These are phyloP conservation scores for Colletotrichum sp. DNA, from an alignment of 2,329 filamentous ascomycete genomes.

Conservation along the genomic window DNA sequence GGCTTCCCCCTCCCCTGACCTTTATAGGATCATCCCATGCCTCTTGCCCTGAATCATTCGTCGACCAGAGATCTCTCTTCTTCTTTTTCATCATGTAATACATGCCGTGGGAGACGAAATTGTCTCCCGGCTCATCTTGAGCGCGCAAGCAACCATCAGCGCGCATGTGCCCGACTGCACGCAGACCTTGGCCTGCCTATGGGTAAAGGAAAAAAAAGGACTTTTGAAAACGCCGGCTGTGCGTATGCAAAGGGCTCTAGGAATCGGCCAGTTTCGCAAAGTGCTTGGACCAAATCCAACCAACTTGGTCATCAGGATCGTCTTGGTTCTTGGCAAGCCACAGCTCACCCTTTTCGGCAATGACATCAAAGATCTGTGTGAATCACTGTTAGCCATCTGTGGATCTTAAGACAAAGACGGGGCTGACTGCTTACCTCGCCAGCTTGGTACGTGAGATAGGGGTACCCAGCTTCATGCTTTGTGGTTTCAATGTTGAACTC, in stretches of 20 bases:
- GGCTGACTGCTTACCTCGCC: slow-evolving; percentile 70
- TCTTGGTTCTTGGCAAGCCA: slow-evolving; percentile 99
- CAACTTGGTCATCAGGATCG: slow-evolving; percentile 77
- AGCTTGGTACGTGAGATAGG: slow-evolving; percentile 93
- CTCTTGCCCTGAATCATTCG: background rate
- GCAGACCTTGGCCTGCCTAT: background rate
- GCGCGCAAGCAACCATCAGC: background rate
- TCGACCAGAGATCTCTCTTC: background rate
- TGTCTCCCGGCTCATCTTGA: background rate
- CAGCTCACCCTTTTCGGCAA: slow-evolving; percentile 95
- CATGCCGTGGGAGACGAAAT: background rate
- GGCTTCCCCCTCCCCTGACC: background rate
- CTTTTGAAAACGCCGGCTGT: slow-evolving; percentile 11
- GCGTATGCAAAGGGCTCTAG: slow-evolving; percentile 25
- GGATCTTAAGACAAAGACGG: background rate
- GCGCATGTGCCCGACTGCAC: slow-evolving; percentile 14
- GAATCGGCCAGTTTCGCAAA: slow-evolving; percentile 74
- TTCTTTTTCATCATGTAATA: background rate
- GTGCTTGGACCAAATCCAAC: slow-evolving; percentile 99
- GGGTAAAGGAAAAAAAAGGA: background rate
- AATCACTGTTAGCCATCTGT: slow-evolving; percentile 2
- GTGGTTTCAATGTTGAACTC: slow-evolving; percentile 97
- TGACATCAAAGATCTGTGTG: slow-evolving; percentile 80
- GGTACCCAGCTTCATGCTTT: slow-evolving; percentile 91
- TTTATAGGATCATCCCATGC: background rate